A percentile compares a stretch with the other conserved stretches of the same genome.
phyloP scores from a whole-genome alignment of 306 rosid genomes.

The Datisca glomerata region DNA sequence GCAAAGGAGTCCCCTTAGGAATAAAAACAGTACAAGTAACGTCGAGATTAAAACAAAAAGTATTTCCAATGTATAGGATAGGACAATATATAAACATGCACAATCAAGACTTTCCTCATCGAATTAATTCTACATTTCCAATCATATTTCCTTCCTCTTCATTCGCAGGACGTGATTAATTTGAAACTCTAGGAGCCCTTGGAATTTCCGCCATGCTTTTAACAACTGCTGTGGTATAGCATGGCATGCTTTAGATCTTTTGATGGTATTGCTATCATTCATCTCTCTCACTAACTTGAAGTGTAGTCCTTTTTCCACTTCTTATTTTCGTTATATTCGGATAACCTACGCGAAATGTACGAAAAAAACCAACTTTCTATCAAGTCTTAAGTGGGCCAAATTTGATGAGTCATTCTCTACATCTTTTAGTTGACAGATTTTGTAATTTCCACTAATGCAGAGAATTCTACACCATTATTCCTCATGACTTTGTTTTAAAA shows the following conservation, averaged over 20 bases:
- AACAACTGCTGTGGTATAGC: slow-evolving; percentile 83
- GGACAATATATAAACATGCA: neutral
- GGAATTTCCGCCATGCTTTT: slow-evolving; percentile 88
- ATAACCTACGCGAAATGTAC: no score
- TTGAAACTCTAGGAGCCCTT: slow-evolving; percentile 89
- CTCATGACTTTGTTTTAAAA: slow-evolving; percentile 6
- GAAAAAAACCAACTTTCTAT: no score
- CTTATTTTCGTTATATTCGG: no score
- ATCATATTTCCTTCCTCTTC: slow-evolving; percentile 15
- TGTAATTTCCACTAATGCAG: slow-evolving; percentile 1
- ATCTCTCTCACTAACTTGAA: neutral
- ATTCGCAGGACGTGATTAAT: slow-evolving; percentile 89
- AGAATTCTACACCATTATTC: slow-evolving; percentile 4
- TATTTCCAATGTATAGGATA: no score
- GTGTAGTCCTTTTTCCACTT: slow-evolving; percentile 7
- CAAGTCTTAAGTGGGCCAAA: no score
- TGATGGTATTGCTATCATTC: slow-evolving; percentile 33
- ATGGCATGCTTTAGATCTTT: slow-evolving; percentile 74
- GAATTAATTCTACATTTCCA: slow-evolving; percentile 10
- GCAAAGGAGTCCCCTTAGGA: no score
- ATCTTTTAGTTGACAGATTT: neutral
- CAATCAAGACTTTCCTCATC: neutral
- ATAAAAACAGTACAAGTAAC: no score
- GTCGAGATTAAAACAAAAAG: no score
- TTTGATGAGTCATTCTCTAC: no score